These are phyloP conservation scores for Candida ortonii DNA, from an alignment of 805 yeast species.

Conservation along the genomic window DNA sequence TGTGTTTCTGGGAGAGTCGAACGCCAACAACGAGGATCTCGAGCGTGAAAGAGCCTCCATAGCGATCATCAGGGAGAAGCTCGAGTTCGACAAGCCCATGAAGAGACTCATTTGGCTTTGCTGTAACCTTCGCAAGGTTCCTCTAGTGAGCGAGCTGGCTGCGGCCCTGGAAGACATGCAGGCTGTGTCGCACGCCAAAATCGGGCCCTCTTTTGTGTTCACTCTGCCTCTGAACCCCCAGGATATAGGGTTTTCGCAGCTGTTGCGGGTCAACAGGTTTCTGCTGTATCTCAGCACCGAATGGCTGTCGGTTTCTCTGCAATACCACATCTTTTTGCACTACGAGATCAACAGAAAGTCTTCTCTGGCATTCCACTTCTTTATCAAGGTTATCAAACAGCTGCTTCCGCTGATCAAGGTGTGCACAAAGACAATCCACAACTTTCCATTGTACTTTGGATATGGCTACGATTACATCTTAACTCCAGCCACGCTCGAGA, in stretches of 20 bases:
- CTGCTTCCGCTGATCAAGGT: slow-evolving; percentile 34
- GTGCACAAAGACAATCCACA: slow-evolving; percentile 31
- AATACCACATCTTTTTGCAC: slow-evolving; percentile 37
- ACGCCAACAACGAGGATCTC: slow-evolving; percentile 34
- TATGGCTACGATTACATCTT: slow-evolving; percentile 39
- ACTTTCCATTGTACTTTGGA: slow-evolving; percentile 39
- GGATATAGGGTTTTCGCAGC: slow-evolving; percentile 12
- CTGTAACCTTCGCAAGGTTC: slow-evolving; percentile 32
- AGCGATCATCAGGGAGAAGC: slow-evolving; percentile 30
- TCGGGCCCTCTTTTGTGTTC: slow-evolving; percentile 11
- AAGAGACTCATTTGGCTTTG: slow-evolving; percentile 32
- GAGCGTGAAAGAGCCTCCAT: slow-evolving; percentile 38
- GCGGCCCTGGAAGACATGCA: slow-evolving; percentile 36
- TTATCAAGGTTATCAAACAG: slow-evolving; percentile 31
- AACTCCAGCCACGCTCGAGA: slow-evolving; percentile 34
- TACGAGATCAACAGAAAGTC: slow-evolving; percentile 34
- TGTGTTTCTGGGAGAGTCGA: slow-evolving; percentile 29
- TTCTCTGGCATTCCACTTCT: slow-evolving; percentile 34
- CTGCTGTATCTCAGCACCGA: slow-evolving; percentile 18
- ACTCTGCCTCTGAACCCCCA: slow-evolving; percentile 15
- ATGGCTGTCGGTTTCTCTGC: slow-evolving; percentile 30
- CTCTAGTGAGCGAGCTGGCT: slow-evolving; percentile 36
- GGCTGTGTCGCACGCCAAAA: slow-evolving; percentile 17
- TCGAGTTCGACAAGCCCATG: slow-evolving; percentile 31
- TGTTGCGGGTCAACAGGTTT: slow-evolving; percentile 20